Base-by-base conservation (phyloP, 2,329 filamentous ascomycete genomes). In the Monosporascus cannonballus region DNA sequence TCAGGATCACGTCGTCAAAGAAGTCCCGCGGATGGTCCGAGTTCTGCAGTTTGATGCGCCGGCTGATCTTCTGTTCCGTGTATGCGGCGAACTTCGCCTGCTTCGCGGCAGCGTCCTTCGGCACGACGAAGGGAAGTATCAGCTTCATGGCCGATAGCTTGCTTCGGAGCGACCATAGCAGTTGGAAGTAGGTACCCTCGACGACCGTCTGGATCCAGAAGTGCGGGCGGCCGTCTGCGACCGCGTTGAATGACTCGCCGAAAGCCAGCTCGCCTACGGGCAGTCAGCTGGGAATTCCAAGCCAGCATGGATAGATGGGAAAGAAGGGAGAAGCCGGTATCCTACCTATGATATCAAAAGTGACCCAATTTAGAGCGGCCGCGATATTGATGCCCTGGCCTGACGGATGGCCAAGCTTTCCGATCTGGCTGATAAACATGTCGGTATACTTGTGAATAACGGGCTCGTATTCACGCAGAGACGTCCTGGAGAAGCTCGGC, bases 261-360 rank as follows among this genome's bases (percentile, higher is more conserved):
- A 65, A 65, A 1, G 60, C 61, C 8, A 65, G 51, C 42, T 64
- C 60, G 2, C 63, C 64, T 66, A 25, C 11, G 6, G 2, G 41
- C 22, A 37, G 48, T 54, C 6, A 45, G 41, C 27, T n/a, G 22
- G 17, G 9, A 36, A 36, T 17, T 36, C 49, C n/a, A n/a, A 22
- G 44, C 5, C 1, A 18, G 46, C 14, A 11, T 20, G 9, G 36
- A 17, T 8, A 20, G 14, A 3, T 20, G 90, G 82, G 79, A 96
- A 96, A 75, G 96, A 87, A 68, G 22, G 38, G 45, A 34, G 41
- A 42, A 18, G 41, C 8, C 20, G 18, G 5, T 14, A 8, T 52
- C 59, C 48, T 54, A 67, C 66, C 66, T 54, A 66, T 65, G 22
- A 66, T 56, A 45, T 67, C 65, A 30, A 67, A 68, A 3, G 59